phyloP scores from a whole-genome alignment of 2,329 filamentous ascomycete genomes.

The Calonectria leucothoes region DNA sequence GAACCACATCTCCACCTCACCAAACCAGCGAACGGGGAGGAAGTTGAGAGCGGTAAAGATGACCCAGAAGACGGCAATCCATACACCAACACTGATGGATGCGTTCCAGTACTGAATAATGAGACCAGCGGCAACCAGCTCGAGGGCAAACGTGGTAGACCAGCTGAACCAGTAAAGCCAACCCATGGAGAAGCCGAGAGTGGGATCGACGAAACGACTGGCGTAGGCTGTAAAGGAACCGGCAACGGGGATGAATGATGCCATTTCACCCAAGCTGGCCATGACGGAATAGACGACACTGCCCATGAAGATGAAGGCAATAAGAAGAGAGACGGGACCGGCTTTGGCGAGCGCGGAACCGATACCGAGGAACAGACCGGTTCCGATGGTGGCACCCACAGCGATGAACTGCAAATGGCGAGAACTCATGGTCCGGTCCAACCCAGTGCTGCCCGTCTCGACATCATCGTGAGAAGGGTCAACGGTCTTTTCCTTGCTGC shows the following conservation, averaged over 20 bases:
- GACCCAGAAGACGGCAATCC: constrained; percentile 79
- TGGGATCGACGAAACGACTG: constrained; percentile 78
- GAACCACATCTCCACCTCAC: constrained; percentile 84
- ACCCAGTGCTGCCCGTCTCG: constrained; percentile 50
- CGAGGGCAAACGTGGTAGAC: constrained; percentile 78
- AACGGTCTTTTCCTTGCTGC: constrained; percentile 40
- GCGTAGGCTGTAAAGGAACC: constrained; percentile 84
- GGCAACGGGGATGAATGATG: constrained; percentile 80
- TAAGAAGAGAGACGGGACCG: constrained; percentile 74
- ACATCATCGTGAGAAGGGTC: constrained; percentile 45
- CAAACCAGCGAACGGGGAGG: constrained; percentile 78
- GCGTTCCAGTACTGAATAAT: constrained; percentile 82
- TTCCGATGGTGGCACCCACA: constrained; percentile 75
- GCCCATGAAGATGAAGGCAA: constrained; percentile 78
- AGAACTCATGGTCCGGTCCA: constrained; percentile 51
- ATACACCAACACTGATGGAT: constrained; percentile 74
- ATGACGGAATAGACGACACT: constrained; percentile 82
- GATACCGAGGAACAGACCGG: constrained; percentile 77
- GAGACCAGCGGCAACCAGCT: constrained; percentile 77
- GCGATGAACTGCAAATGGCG: constrained; percentile 63
- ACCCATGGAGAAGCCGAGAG: constrained; percentile 81
- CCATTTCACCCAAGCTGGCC: constrained; percentile 77
- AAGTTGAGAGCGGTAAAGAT: constrained; percentile 77
- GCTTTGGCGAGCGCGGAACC: constrained; percentile 71
- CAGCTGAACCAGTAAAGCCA: constrained; percentile 89